phyloP scores from a whole-genome alignment of 169 alveolate genomes.

The Cyclospora cayetanensis region DNA sequence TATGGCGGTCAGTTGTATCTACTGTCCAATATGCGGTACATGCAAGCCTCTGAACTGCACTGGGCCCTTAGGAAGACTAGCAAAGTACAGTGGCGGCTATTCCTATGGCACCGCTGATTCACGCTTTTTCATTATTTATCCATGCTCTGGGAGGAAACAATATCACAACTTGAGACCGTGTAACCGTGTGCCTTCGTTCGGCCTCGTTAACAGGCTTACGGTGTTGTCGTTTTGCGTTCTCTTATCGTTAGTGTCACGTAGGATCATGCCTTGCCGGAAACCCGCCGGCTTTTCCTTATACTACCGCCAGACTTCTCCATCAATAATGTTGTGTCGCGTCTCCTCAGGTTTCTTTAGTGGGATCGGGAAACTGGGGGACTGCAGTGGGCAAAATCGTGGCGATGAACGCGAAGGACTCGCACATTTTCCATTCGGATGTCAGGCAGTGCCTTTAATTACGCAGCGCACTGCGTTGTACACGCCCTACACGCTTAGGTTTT shows the following conservation, averaged over 20 bases:
- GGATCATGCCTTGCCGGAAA: background rate
- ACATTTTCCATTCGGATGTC: slow-evolving; percentile 68
- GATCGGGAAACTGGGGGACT: slow-evolving; percentile 92
- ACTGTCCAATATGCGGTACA: background rate
- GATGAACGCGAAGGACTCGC: slow-evolving; percentile 69
- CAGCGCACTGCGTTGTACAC: background rate
- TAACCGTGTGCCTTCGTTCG: too few species aligned
- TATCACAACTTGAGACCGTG: too few species aligned
- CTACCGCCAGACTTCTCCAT: background rate
- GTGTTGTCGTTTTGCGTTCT: too few species aligned
- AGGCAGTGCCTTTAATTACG: background rate
- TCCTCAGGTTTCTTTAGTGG: slow-evolving; percentile 84
- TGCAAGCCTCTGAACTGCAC: background rate
- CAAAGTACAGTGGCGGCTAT: background rate
- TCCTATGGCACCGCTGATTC: background rate
- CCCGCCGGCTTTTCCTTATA: background rate
- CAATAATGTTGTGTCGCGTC: background rate
- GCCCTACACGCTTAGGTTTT: too few species aligned
- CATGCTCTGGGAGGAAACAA: too few species aligned
- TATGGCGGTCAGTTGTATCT: background rate
- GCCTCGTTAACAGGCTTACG: too few species aligned
- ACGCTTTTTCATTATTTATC: too few species aligned
- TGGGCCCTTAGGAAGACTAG: background rate
- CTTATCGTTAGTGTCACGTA: background rate
- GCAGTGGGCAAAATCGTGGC: slow-evolving; percentile 86